Base-by-base conservation (phyloP, 1,284 basidiomycete species). In the Bjerkandera adusta region DNA sequence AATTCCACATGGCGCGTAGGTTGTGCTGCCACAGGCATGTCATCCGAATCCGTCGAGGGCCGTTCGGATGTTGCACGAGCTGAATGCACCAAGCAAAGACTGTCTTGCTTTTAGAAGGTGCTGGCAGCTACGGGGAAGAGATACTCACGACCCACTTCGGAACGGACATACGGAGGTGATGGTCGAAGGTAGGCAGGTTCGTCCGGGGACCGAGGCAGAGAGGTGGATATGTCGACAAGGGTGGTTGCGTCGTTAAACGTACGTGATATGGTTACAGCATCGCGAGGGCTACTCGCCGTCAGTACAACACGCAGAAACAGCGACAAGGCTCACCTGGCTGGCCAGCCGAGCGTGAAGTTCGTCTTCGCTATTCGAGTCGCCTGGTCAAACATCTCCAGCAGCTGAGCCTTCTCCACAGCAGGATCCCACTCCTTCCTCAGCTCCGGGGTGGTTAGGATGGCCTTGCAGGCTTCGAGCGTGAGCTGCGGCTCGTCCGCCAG, bases 11-110 rank as follows among this genome's bases (percentile, higher is more conserved):
- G 0, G 92, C 83, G 52, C 88, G 86, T n/a, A 97, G 80, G 66
- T 97, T 89, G 70, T 97, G 96, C 57, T 94, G 90, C 91, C 92
- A 97, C 64, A 96, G 96, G 58, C 89, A 92, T 1, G 91, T 94
- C 48, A 97, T 80, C 18, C 89, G 82, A 20, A 93, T 67, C 50
- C 71, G 51, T 10, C 57, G 53, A 50, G 63, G 55, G 52, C 62
- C 47, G 48, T n/a, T 49, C 35, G 34, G 61, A 21, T 60, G 62
- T 37, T 75, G 75, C 27, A 80, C 59, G 53, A 75, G 68, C 62
- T 97, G 93, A 16, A 97, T 82, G 61, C 91, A 95, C 91, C 93
- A 97, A 13, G 93, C 92, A 56, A 93, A 87, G 43, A 99, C 89
- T 91, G 53, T 6, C 38, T 18, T 29, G 13, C 10, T 26, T 15